These are phyloP conservation scores for Phialocephala sp. DNA, from an alignment of 2,329 filamentous ascomycete species.

Conservation along the genomic window DNA sequence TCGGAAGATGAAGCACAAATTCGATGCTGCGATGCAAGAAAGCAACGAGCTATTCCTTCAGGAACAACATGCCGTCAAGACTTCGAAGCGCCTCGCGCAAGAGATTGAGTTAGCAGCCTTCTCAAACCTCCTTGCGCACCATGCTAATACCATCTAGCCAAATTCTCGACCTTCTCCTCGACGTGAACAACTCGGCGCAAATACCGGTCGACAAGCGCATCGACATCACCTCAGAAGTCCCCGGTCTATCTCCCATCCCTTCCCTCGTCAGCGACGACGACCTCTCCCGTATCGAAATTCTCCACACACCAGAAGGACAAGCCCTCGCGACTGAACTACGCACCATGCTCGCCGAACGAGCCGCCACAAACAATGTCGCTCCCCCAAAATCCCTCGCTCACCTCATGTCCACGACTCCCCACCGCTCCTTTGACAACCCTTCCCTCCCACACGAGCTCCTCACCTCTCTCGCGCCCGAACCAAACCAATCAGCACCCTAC, in stretches of 20 bases:
- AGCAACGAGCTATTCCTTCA: slow-evolving; percentile 83
- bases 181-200: slow-evolving; percentile 84
- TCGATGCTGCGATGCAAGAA: slow-evolving; percentile 78
- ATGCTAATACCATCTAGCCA: slow-evolving; percentile 61
- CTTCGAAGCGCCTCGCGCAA: slow-evolving; percentile 82
- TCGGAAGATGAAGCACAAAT: slow-evolving; percentile 82
- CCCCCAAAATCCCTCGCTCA: slow-evolving; percentile 40
- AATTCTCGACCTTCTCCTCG: slow-evolving; percentile 84
- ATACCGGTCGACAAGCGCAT: slow-evolving; percentile 77
- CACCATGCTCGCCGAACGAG: slow-evolving; percentile 36
- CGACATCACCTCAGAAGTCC: slow-evolving; percentile 59
- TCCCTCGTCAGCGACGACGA: slow-evolving; percentile 37
- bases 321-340: slow-evolving; percentile 38
- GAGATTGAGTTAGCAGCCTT: slow-evolving; percentile 82
- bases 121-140: neutral
- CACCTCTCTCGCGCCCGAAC: slow-evolving; percentile 48
- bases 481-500: slow-evolving; percentile 59
- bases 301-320: slow-evolving; percentile 37
- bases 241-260: slow-evolving; percentile 34
- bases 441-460: slow-evolving; percentile 44
- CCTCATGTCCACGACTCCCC: slow-evolving; percentile 37
- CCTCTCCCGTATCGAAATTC: slow-evolving; percentile 30
- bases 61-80: slow-evolving; percentile 80
- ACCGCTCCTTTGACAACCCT: slow-evolving; percentile 31
- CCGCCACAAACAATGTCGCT: slow-evolving; percentile 18